Evolutionary conservation across 768 basidiomycete species (phyloP), one percentile per base, ranked within the genome.

Genomic region (Termitomyces sp.): DNA sequence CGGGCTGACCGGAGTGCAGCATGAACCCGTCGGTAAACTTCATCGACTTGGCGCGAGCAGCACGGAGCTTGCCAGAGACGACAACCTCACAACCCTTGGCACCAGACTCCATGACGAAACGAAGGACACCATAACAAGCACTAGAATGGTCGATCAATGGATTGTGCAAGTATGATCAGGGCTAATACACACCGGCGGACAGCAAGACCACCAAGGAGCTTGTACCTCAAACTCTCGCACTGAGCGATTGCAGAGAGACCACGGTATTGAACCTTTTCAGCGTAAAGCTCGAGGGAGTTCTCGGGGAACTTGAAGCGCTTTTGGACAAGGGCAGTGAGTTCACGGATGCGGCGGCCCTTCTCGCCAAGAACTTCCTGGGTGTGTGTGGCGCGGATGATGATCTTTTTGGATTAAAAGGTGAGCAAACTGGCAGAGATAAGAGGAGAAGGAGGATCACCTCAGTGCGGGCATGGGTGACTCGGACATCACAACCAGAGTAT

Each of bases 11-110:
- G 63, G 96, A 97, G 83, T 94, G 92, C 70, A 94, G 92, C 92
- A 94, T 94, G 89, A 98, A 98, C 57, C 97, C 97, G 70, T 99
- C 97, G 72, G 95, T 98, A 81, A 99, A 98, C 79, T 99, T 99
- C 97, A 99, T 99, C 20, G 94, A 92, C 80, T 99, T 99, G 70
- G 97, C 97, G 84, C 96, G 95, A 65, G 97, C 97, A 65, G 96
- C 97, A 73, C 97, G 94, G 72, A 99, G 93, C 78, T 99, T 99
- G 73, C 97, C 97, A 64, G 96, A 98, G 64, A 99, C 95, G 71
- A 98, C 93, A 64, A 99, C 97, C 77, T 99, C 97, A 72, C 95
- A 98, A 75, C 97, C 97, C 81, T 99, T 99, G 66, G 97, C 97
- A 68, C 93, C 93, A 60, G 96, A 98, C 80, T 99, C 97, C 97